Evolutionary conservation across 1,139 yeast species (phyloP).

Genomic region (Schizosaccharomyces versatilis): DNA sequence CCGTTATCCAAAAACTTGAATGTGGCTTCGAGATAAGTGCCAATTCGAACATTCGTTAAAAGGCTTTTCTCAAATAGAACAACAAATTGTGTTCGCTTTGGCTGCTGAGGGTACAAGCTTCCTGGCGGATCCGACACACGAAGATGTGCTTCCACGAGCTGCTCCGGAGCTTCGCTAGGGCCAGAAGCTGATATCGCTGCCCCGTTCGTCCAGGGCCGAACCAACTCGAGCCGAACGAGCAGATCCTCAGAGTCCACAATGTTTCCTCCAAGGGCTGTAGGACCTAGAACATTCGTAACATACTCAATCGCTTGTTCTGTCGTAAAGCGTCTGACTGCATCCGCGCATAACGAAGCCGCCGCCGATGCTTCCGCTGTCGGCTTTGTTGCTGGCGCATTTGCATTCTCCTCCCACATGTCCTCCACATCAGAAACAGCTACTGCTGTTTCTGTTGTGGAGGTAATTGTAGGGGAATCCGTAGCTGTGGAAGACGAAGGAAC

Average conservation of each 20-base stretch:
- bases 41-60: not conserved
- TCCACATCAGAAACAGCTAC: too few relatives aligned
- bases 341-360: not conserved
- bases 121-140: conserved; percentile 1
- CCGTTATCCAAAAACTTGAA: not conserved
- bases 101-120: not conserved
- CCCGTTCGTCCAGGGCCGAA: too few relatives aligned
- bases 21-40: not conserved
- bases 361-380: too few relatives aligned
- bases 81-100: not conserved
- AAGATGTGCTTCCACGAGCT: not conserved
- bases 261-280: not conserved
- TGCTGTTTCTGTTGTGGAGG: too few relatives aligned
- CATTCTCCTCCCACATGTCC: too few relatives aligned
- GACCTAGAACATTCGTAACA: not conserved
- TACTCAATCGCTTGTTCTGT: not conserved
- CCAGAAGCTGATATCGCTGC: too few relatives aligned
- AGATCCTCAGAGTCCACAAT: not conserved
- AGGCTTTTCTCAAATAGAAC: not conserved
- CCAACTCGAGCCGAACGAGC: not conserved
- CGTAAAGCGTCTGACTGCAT: not conserved
- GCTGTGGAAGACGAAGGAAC: too few relatives aligned
- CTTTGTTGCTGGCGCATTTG: too few relatives aligned
- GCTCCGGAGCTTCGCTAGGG: too few relatives aligned
- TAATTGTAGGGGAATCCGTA: too few relatives aligned